A percentile compares a stretch with the other conserved stretches of the same genome.
phyloP scores from a whole-genome alignment of 2,329 filamentous ascomycete genomes.

The Colletotrichum magnum region DNA sequence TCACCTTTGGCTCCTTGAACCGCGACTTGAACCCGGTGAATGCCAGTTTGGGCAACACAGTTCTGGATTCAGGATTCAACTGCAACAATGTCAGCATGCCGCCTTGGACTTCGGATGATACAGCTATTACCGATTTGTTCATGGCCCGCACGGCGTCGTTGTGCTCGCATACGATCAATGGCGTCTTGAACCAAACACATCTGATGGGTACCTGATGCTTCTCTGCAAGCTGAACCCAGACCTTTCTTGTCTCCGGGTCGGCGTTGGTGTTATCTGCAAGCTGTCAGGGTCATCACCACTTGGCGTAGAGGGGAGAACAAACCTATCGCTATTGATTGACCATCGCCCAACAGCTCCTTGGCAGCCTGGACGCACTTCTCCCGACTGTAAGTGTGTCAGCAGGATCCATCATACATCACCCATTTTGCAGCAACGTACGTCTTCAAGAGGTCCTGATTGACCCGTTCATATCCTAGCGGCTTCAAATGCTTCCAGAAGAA shows the following conservation, averaged over 20 bases:
- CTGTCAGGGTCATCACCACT: background rate
- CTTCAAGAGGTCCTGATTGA: conserved; percentile 93
- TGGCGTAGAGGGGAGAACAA: conserved; percentile 51
- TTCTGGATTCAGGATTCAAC: conserved; percentile 87
- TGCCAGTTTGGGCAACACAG: conserved; percentile 81
- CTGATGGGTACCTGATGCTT: conserved; percentile 82
- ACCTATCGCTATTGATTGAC: conserved; percentile 84
- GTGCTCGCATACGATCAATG: conserved; percentile 80
- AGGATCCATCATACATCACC: background rate
- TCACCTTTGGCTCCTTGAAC: conserved; percentile 78
- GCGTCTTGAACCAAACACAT: conserved; percentile 87
- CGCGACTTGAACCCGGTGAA: conserved; percentile 82
- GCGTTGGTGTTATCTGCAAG: conserved; percentile 93
- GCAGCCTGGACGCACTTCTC: conserved; percentile 82
- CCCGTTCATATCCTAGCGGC: conserved; percentile 83
- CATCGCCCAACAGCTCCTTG: conserved; percentile 72
- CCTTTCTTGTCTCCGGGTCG: conserved; percentile 79
- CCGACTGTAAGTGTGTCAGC: conserved; percentile 53
- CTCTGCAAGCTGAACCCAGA: conserved; percentile 83
- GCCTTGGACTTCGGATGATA: background rate
- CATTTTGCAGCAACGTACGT: conserved; percentile 55
- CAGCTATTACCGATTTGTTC: conserved; percentile 58
- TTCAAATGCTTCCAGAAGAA: conserved; percentile 87
- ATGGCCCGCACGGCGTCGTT: conserved; percentile 88
- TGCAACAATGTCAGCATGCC: conserved; percentile 46